A percentile compares a stretch with the other conserved stretches of the same genome.
Conservation (phyloP, 1,284 basidiomycete species). For the Cutaneotrichosporon cavernicola region DNA sequence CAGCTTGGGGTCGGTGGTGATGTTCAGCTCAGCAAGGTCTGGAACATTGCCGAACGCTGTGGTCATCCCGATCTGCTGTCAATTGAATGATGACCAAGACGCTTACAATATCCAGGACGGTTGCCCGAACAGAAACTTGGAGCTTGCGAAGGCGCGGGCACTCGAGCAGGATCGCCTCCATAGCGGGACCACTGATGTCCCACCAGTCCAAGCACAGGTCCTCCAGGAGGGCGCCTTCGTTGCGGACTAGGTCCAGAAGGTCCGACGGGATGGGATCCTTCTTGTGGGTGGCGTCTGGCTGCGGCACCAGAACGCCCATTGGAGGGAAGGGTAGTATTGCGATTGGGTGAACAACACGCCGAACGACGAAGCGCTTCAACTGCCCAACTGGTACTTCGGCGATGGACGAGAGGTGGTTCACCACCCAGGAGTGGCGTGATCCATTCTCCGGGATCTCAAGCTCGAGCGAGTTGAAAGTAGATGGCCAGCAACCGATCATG, state of each 20-base stretch:
- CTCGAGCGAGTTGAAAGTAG: conserved; percentile 22
- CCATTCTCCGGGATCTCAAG: conserved; percentile 31
- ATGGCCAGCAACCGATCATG: conserved; percentile 31
- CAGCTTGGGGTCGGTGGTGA: conserved; percentile 25
- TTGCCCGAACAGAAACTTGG: conserved; percentile 21
- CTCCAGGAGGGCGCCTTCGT: conserved; percentile 21
- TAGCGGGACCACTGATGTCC: conserved; percentile 22
- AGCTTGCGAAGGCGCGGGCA: conserved; percentile 24
- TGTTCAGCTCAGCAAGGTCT: conserved; percentile 24
- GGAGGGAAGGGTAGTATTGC: conserved; percentile 32
- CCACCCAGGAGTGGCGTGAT: conserved; percentile 36
- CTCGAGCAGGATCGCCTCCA: conserved; percentile 26
- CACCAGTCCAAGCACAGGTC: conserved; percentile 38
- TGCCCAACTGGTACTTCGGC: conserved; percentile 31
- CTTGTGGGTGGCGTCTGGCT: conserved; percentile 18
- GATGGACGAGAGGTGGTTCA: conserved; percentile 35
- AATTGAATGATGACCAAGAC: not conserved
- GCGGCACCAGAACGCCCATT: conserved; percentile 7
- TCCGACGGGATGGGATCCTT: conserved; percentile 18
- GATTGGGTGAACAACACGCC: conserved; percentile 29
- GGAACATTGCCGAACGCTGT: conserved; percentile 25
- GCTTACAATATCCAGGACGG: conserved; percentile 29
- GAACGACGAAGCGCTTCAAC: conserved; percentile 28
- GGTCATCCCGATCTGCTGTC: conserved; percentile 24
- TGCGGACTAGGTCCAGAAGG: conserved; percentile 24